Percentiles rank a stretch among this genome's conserved stretches.
These are phyloP conservation scores for Gossypium schwendimanii DNA, from an alignment of 441 rosid species.

Conservation along the genomic window DNA sequence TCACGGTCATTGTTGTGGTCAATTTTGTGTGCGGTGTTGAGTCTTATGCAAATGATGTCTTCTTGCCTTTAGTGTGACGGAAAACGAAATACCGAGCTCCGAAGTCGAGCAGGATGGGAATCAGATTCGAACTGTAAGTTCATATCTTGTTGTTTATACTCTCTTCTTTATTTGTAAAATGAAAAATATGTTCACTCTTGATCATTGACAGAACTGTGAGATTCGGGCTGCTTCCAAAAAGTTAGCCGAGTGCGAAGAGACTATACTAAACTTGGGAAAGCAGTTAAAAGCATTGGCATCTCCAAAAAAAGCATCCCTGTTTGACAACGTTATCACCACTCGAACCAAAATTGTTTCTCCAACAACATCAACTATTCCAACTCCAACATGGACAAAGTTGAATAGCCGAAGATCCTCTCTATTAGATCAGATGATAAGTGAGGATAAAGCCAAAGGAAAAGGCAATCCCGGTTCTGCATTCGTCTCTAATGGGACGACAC, in stretches of 20 bases:
- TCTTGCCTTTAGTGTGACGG: constrained; percentile 35
- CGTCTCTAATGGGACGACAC: constrained; percentile 24
- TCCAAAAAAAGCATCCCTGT: constrained; percentile 45
- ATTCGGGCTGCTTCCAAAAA: constrained; percentile 83
- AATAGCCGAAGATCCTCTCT: constrained; percentile 56
- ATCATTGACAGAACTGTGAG: constrained; percentile 57
- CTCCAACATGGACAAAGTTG: constrained; percentile 32
- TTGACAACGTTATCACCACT: constrained; percentile 37
- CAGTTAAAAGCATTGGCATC: constrained; percentile 73
- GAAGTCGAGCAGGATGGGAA: constrained; percentile 40
- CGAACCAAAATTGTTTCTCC: constrained; percentile 10
- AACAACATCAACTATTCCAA: constrained; percentile 11
- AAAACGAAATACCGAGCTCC: constrained; percentile 25
- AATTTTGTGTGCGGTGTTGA: constrained; percentile 3
- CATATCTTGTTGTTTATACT: neutral
- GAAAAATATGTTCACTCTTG: neutral
- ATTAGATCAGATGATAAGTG: constrained; percentile 74
- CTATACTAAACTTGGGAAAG: constrained; percentile 72
- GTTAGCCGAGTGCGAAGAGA: constrained; percentile 89
- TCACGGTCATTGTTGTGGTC: neutral
- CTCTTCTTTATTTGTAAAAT: neutral
- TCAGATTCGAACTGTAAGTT: constrained; percentile 62
- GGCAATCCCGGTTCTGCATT: constrained; percentile 12
- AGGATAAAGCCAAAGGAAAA: constrained; percentile 33
- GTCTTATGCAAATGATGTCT: constrained; percentile 16